Percentiles rank a stretch among this genome's conserved stretches.
Conservation (phyloP, 768 basidiomycete species). For the Suillus occidentalis region DNA sequence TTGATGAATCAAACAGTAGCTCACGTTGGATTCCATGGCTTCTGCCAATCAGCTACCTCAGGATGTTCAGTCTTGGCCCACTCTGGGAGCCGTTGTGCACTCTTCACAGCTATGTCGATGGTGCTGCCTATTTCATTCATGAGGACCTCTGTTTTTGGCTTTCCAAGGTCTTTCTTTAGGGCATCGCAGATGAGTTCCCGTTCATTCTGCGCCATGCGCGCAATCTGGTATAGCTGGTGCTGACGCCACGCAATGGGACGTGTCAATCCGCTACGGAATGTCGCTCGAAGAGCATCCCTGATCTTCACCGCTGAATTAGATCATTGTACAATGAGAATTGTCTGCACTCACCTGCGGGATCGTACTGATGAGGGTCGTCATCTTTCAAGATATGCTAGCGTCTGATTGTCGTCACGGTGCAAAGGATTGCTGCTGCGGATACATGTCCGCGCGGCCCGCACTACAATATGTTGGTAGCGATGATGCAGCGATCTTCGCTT, state of each 20-base stretch:
- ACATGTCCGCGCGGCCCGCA: no score
- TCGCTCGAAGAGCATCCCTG: slow-evolving; percentile 38
- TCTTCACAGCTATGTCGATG: slow-evolving; percentile 42
- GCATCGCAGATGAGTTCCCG: slow-evolving; percentile 47
- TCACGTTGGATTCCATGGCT: slow-evolving; percentile 49
- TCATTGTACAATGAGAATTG: neutral
- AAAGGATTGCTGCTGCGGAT: no score
- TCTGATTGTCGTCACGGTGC: no score
- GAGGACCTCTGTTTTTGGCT: slow-evolving; percentile 39
- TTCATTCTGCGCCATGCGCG: slow-evolving; percentile 64
- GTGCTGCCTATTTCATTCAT: slow-evolving; percentile 45
- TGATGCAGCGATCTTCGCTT: no score
- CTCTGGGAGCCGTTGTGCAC: slow-evolving; percentile 50
- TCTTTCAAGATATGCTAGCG: no score
- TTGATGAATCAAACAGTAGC: slow-evolving; percentile 1
- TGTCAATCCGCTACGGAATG: slow-evolving; percentile 51
- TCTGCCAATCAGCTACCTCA: slow-evolving; percentile 40
- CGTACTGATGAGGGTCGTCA: slow-evolving; percentile 18
- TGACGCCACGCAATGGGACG: slow-evolving; percentile 61
- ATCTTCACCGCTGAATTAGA: slow-evolving; percentile 25
- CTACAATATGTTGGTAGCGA: no score
- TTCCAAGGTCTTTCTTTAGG: slow-evolving; percentile 44
- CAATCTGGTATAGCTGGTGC: slow-evolving; percentile 64
- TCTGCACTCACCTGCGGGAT: slow-evolving; percentile 24
- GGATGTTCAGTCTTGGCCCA: slow-evolving; percentile 53